Conservation (phyloP, 1,139 yeast genomes). For the Kurtzmaniella natalensis region DNA sequence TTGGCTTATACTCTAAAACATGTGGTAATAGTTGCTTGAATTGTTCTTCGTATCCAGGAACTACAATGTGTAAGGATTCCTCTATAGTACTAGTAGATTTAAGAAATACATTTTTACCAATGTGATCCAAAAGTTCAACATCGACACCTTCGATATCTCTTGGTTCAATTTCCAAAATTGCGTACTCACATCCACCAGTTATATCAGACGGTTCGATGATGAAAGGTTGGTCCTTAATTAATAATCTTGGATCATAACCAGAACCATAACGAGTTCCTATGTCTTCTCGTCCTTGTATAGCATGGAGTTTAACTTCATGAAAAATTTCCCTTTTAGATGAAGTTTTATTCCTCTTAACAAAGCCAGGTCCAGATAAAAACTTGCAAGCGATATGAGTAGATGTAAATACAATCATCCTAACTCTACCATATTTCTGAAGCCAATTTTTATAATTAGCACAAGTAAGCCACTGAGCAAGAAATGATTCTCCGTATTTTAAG, state of each 20-base stretch:
- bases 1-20: no score
- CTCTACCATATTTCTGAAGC: constrained; percentile 72
- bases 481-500: constrained; percentile 52
- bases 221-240: constrained; percentile 37
- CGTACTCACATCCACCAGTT: constrained; percentile 25
- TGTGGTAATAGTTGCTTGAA: no score
- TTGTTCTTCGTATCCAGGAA: constrained; percentile 81
- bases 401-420: constrained; percentile 63
- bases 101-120: constrained; percentile 61
- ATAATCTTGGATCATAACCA: constrained; percentile 34
- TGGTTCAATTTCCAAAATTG: constrained; percentile 62
- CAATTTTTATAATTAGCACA: constrained; percentile 71
- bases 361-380: constrained; percentile 49
- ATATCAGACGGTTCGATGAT: constrained; percentile 20
- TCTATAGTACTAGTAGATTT: constrained; percentile 44
- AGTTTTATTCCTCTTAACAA: constrained; percentile 48
- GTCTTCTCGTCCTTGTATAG: constrained; percentile 30
- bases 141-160: constrained; percentile 40
- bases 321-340: constrained; percentile 59
- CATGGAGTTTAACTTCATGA: constrained; percentile 50
- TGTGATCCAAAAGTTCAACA: constrained; percentile 60
- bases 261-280: constrained; percentile 21
- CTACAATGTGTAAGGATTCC: constrained; percentile 53
- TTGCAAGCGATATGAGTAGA: constrained; percentile 59
- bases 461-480: constrained; percentile 71